Percentiles rank a stretch among this genome's conserved stretches.
These are phyloP conservation scores for Ophioceras dolichostomum DNA, from an alignment of 2,329 filamentous ascomycete genomes.

Conservation along the genomic window DNA sequence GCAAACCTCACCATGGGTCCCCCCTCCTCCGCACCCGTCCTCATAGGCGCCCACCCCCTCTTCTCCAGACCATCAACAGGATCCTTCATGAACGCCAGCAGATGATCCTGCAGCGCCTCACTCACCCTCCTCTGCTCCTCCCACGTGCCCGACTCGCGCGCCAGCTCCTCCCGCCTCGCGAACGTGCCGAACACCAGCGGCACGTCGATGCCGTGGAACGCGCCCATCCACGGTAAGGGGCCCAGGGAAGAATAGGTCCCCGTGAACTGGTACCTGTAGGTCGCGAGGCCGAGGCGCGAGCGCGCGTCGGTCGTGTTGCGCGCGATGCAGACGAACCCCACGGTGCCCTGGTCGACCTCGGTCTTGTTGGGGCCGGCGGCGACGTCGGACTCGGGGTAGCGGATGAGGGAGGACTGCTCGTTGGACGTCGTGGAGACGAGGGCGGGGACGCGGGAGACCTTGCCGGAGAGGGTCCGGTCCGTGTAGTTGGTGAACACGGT, in stretches of 20 bases:
- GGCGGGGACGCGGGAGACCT: slow-evolving; percentile 13
- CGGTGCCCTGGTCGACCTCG: slow-evolving; percentile 10
- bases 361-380: slow-evolving; percentile 15
- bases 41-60: slow-evolving; percentile 11
- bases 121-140: slow-evolving; percentile 9
- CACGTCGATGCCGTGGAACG: slow-evolving; percentile 5
- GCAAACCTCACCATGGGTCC: slow-evolving; percentile 5
- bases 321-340: slow-evolving; percentile 13
- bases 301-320: slow-evolving; percentile 12
- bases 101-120: slow-evolving; percentile 12
- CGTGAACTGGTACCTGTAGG: slow-evolving; percentile 26
- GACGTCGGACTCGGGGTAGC: slow-evolving; percentile 14
- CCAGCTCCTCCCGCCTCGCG: neutral
- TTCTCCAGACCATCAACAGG: slow-evolving; percentile 9
- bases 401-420: slow-evolving; percentile 15
- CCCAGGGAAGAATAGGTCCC: slow-evolving; percentile 26
- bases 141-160: neutral
- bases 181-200: slow-evolving; percentile 5
- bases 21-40: slow-evolving; percentile 2
- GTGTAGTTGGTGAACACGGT: slow-evolving; percentile 3
- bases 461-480: slow-evolving; percentile 9
- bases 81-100: slow-evolving; percentile 11
- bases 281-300: slow-evolving; percentile 10
- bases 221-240: slow-evolving; percentile 13
- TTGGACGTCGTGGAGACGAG: slow-evolving; percentile 21